These are phyloP conservation scores for Plasmodium inui DNA, from an alignment of 169 alveolate species.

Conservation along the genomic window DNA sequence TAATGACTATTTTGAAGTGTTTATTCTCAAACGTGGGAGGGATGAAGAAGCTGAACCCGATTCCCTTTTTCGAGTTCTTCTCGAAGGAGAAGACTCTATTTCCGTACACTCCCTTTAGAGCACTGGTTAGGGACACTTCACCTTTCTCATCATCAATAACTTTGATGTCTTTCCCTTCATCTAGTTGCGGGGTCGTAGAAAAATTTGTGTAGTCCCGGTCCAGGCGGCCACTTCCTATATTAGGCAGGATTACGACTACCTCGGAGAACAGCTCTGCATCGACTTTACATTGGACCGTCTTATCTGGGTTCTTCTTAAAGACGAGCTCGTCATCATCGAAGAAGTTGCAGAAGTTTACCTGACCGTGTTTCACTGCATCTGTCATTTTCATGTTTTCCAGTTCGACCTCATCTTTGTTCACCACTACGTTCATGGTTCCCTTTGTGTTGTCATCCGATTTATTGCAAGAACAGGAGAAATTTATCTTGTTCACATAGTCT, in stretches of 20 bases:
- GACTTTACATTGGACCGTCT: slow-evolving; percentile 25
- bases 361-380: neutral
- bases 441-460: neutral
- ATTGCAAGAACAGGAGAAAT: slow-evolving; percentile 42
- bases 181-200: neutral
- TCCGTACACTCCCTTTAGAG: slow-evolving; percentile 66
- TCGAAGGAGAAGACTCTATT: slow-evolving; percentile 21
- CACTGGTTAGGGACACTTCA: neutral
- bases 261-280: slow-evolving; percentile 50
- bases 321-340: slow-evolving; percentile 20
- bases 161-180: neutral
- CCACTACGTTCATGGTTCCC: slow-evolving; percentile 20
- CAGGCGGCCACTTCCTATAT: slow-evolving; percentile 10
- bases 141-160: neutral
- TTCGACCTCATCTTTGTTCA: slow-evolving; percentile 18
- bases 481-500: slow-evolving; percentile 21
- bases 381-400: slow-evolving; percentile 3
- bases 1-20: slow-evolving; percentile 21
- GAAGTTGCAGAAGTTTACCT: slow-evolving; percentile 41
- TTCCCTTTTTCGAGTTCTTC: slow-evolving; percentile 24
- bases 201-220: slow-evolving; percentile 11
- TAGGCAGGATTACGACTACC: slow-evolving; percentile 22
- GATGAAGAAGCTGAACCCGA: slow-evolving; percentile 54
- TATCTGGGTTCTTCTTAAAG: neutral
- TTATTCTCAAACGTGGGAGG: slow-evolving; percentile 11